These are phyloP conservation scores for Cucumis melo DNA, from an alignment of 306 rosid species.

Conservation along the genomic window DNA sequence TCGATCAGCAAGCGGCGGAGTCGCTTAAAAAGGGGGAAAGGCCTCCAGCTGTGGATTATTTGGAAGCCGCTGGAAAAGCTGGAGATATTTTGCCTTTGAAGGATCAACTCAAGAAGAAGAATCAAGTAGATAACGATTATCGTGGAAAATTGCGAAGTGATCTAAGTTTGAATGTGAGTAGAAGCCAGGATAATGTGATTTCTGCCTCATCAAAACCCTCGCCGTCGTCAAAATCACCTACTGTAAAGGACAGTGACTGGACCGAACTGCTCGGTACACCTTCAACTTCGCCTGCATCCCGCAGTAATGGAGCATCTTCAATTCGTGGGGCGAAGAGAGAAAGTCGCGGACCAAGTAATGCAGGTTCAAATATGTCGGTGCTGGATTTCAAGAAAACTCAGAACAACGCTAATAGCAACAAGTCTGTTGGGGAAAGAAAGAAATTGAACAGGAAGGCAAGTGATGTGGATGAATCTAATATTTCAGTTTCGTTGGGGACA, in stretches of 20 bases:
- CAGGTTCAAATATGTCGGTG: conserved; percentile 14
- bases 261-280: conserved; percentile 67
- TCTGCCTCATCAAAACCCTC: conserved; percentile 29
- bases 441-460: conserved; percentile 43
- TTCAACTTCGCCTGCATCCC: conserved; percentile 22
- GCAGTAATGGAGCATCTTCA: conserved; percentile 24
- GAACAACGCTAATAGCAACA: conserved; percentile 23
- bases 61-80: conserved; percentile 31
- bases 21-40: conserved; percentile 72
- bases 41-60: conserved; percentile 26
- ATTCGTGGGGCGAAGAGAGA: conserved; percentile 41
- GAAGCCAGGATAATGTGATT: conserved; percentile 18
- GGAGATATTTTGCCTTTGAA: conserved; percentile 50
- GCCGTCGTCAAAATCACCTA: conserved; percentile 27
- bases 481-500: conserved; percentile 28
- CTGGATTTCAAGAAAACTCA: conserved; percentile 38
- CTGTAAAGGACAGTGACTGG: conserved; percentile 74
- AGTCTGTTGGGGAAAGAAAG: conserved; percentile 18
- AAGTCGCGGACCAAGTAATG: conserved; percentile 32
- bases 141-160: conserved; percentile 43
- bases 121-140: conserved; percentile 30
- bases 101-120: conserved; percentile 73
- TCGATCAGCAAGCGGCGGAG: conserved; percentile 98
- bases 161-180: conserved; percentile 24
- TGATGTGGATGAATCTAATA: conserved; percentile 48